Evolutionary conservation across 768 basidiomycete species (phyloP), one percentile per base, ranked within the genome.

Genomic region (Mrakia frigida): DNA sequence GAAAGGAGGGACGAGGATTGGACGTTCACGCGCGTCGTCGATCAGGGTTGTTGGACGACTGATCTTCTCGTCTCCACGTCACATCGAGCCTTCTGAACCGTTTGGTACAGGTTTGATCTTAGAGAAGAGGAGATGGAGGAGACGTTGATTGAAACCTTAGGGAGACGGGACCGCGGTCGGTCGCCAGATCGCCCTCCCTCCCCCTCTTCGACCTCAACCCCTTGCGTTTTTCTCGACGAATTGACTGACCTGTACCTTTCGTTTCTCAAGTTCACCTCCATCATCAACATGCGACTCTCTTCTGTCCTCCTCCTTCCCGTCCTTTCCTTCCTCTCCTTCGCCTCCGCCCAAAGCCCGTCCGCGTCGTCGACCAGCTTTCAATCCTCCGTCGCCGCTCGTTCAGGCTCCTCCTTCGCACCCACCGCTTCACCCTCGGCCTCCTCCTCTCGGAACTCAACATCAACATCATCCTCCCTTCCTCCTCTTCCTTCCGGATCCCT

Each of bases 351-450:
- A 28, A 28, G 25, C 18, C 28, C 14, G 13, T 28, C 28, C 1
- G 18, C 46, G 6, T 50, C 46, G 33, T 33, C 63, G 21, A 33
- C 63, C 63, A n/a, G 33, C 33, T 35, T 16, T 23, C 31, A n/a
- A 21, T 65, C 63, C 63, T 35, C 60, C 5, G 10, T 33, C 37
- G 28, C 14, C 37, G 18, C 7, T 13, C 63, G 21, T 28, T 70
- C 68, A n/a, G 10, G 43, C 3, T 70, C 43, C n/a, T 70, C 46
- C 28, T 46, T 53, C 43, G 25, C 72, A 11, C 41, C 52, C n/a
- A 50, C 72, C n/a, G 72, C 41, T 0, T 56, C 71, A 14, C 52
- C 71, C 37, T 73, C 72, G 13, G 65, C 65, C 39, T 72, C 70
- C 21, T 28, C n/a, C 21, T 52, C 46, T 11, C 43, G 25, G 7